Conservation (phyloP, 805 yeast species). For the Schwanniomyces yamadae region DNA sequence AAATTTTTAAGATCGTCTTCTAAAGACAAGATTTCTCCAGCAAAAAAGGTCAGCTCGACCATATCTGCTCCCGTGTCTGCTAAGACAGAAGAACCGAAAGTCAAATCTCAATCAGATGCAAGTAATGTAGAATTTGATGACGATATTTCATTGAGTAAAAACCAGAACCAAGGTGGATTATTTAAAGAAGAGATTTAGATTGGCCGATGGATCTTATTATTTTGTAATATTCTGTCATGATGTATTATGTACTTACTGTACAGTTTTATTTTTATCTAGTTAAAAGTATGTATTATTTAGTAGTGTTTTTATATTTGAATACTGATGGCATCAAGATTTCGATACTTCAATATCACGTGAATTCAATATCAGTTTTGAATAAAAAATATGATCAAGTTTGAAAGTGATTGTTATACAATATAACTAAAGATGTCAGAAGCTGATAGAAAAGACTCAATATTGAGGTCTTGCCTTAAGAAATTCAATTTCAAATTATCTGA, state of each 20-base stretch:
- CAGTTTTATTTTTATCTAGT: conserved; percentile 1
- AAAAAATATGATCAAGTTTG: no score
- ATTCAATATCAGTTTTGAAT: no score
- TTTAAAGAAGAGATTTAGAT: conserved; percentile 42
- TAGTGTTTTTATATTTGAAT: neutral
- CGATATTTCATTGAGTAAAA: conserved; percentile 28
- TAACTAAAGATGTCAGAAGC: neutral
- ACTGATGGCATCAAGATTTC: no score
- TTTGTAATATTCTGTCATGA: neutral
- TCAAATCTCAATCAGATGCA: conserved; percentile 3
- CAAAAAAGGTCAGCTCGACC: neutral
- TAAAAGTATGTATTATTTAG: conserved; percentile 2
- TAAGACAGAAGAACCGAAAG: neutral
- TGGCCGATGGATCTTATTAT: neutral
- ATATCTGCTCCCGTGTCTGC: conserved; percentile 2
- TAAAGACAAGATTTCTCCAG: conserved; percentile 1
- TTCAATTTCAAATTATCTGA: conserved; percentile 29
- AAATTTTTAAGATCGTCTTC: conserved; percentile 12
- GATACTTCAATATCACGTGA: no score
- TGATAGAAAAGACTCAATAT: neutral
- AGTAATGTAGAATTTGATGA: conserved; percentile 22
- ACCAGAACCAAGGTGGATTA: conserved; percentile 33
- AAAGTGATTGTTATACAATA: no score
- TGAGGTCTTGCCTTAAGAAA: conserved; percentile 7
- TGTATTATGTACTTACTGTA: no score